Conservation (phyloP, 23 red algal species). For the Porphyridium purpureum region DNA sequence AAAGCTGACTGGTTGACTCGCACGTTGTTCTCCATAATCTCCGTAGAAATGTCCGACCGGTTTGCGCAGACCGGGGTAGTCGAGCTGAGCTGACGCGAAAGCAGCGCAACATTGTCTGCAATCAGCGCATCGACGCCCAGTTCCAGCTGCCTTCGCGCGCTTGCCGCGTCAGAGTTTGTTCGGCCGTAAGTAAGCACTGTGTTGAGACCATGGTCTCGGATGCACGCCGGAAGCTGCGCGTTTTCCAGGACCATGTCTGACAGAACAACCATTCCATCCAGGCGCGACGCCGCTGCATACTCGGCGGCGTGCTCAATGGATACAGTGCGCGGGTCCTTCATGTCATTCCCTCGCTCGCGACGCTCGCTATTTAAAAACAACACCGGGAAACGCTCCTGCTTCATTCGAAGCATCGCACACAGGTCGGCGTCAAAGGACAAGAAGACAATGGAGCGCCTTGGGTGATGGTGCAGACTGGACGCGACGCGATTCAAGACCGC, state of each 20-base stretch:
- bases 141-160: constrained; percentile 27
- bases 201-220: constrained; percentile 15
- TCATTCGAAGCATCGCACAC: constrained; percentile 56
- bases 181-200: constrained; percentile 59
- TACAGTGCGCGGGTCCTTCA: constrained; percentile 37
- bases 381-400: constrained; percentile 63
- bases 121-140: constrained; percentile 72
- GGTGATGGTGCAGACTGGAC: neutral
- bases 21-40: too few species aligned
- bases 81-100: too few species aligned
- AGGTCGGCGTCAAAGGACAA: constrained; percentile 80
- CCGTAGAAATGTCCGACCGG: too few species aligned
- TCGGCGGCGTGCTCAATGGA: constrained; percentile 19
- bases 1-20: too few species aligned
- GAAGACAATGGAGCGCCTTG: constrained; percentile 21
- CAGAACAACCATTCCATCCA: constrained; percentile 73
- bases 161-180: constrained; percentile 17
- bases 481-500: constrained; percentile 26
- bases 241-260: constrained; percentile 35
- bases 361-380: constrained; percentile 59
- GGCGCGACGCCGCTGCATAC: constrained; percentile 17
- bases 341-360: constrained; percentile 39
- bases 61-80: too few species aligned
- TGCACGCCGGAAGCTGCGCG: neutral
- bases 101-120: constrained; percentile 58